Base-by-base conservation (phyloP, 768 basidiomycete genomes). In the Imleria badia region DNA sequence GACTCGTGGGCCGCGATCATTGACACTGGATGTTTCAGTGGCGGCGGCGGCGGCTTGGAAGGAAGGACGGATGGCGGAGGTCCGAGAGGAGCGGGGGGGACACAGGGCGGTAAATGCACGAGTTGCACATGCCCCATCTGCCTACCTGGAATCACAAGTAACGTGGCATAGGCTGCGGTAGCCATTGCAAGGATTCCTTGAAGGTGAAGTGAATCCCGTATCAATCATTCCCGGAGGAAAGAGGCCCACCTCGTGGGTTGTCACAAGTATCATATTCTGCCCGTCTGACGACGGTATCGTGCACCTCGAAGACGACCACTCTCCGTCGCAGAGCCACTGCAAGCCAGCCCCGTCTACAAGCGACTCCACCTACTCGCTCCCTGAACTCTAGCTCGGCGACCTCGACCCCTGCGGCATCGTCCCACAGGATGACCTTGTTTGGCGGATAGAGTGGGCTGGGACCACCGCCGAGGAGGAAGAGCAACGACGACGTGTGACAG, bases 401-500 rank as follows among this genome's bases (percentile, higher is more conserved):
- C 67, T 94, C 89, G 56, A 76, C 75, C n/a, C 82, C 83, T 5
- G 81, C 72, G 4, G 79, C 80, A 72, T 92, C 92, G 70, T 95
- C 89, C 91, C 91, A 95, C 49, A 96, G 69, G 59, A 95, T 78
- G 50, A 94, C 89, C 75, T 96, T 95, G 73, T 95, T 95, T 29
- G 88, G 89, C 29, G 94, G 89, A 72, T 94, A 95, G 11, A 87
- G 81, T 30, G 93, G 93, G 68, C 89, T 93, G 51, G 85, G 81
- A 36, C 93, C 91, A 42, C 93, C 93, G 45, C 93, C 93, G 51
- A 94, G 77, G 44, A 95, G 83, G 71, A 94, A 93, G 45, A 94
- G 76, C 20, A 95, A 75, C 55, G 91, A 92, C 12, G 91, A 86
- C 12, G 85, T 80, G 65, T 94, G 91, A 51, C 91, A 74, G 3